A percentile compares a stretch with the other conserved stretches of the same genome.
Conservation (phyloP, 306 rosid genomes). For the Cucurbita ficifolia region DNA sequence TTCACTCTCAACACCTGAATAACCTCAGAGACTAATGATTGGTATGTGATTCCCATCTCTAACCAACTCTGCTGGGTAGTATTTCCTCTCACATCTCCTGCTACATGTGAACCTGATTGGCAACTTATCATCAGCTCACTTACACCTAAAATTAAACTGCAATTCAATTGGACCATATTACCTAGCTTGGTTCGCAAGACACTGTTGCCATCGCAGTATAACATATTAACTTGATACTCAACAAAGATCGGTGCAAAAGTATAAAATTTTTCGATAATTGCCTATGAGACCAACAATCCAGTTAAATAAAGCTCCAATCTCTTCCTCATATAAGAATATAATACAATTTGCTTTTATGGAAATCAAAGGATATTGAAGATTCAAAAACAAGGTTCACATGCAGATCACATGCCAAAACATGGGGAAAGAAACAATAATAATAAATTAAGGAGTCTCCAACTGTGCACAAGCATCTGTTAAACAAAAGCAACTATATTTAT, state of each 20-base stretch:
- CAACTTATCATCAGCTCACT: background rate
- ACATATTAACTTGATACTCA: background rate
- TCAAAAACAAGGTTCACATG: background rate
- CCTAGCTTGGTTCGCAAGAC: background rate
- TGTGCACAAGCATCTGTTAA: background rate
- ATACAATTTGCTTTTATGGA: background rate
- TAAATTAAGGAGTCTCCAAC: background rate
- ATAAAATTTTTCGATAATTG: background rate
- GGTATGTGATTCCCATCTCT: background rate
- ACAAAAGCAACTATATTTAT: background rate
- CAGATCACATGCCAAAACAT: background rate
- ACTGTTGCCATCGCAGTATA: background rate
- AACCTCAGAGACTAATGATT: background rate
- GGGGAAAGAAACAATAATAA: background rate
- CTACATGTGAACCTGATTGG: background rate
- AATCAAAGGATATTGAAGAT: background rate
- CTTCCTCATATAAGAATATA: background rate
- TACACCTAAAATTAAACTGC: background rate
- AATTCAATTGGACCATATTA: background rate
- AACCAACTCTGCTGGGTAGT: background rate
- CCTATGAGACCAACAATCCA: background rate
- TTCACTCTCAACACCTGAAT: background rate
- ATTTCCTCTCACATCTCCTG: background rate
- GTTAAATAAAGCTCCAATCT: background rate
- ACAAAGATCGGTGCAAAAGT: background rate